Conservation (phyloP, 306 rosid genomes). For the Delonix regia region DNA sequence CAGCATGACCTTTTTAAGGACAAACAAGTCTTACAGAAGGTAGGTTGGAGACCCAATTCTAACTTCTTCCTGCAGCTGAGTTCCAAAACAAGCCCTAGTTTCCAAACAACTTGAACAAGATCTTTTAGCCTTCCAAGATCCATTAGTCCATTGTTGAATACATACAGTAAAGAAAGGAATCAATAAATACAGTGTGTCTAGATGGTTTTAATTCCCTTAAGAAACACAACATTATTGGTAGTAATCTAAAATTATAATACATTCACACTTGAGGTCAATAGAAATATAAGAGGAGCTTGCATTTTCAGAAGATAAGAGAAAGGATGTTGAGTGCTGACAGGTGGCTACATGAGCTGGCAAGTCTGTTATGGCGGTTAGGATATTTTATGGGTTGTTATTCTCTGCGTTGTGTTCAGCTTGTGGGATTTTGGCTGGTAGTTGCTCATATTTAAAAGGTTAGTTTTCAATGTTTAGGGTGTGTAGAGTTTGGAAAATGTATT, state of each 20-base stretch:
- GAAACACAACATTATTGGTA: background rate
- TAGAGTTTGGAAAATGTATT: background rate
- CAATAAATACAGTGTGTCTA: background rate
- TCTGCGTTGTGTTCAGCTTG: background rate
- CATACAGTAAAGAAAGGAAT: conserved; percentile 57
- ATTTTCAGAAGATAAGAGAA: no score
- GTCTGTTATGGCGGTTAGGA: background rate
- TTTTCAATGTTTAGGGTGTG: background rate
- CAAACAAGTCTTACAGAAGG: no score
- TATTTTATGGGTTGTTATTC: background rate
- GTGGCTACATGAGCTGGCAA: no score
- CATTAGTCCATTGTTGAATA: conserved; percentile 86
- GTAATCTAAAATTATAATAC: background rate
- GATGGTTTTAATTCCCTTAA: background rate
- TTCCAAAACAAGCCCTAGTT: conserved; percentile 87
- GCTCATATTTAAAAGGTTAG: background rate
- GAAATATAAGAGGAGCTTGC: no score
- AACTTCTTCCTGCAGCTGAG: conserved; percentile 96
- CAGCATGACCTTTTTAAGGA: background rate
- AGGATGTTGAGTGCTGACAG: no score
- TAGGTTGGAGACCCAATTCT: conserved; percentile 29
- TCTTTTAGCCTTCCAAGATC: conserved; percentile 78
- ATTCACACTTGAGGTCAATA: conserved; percentile 3
- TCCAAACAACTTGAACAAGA: conserved; percentile 74
- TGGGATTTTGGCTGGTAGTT: background rate